Evolutionary conservation across 345 rosid species (phyloP).

Genomic region (Lepidium sativum): DNA sequence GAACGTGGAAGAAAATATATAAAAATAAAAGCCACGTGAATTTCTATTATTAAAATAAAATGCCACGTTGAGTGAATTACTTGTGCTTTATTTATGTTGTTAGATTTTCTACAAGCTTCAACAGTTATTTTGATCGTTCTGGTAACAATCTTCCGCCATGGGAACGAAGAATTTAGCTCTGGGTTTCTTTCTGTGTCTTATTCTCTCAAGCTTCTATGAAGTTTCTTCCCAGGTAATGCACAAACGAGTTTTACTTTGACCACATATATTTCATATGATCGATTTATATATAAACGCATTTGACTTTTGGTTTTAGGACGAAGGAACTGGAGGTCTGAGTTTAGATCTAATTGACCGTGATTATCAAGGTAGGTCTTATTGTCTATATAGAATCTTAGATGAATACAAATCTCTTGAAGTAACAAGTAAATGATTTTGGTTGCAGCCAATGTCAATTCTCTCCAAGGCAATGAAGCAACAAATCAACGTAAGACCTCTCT

Average conservation of each 20-base stretch:
- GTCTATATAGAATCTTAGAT: not conserved
- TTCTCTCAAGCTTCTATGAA: slow-evolving; percentile 9
- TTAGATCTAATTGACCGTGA: slow-evolving; percentile 15
- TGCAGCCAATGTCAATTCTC: slow-evolving; percentile 23
- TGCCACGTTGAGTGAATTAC: slow-evolving; percentile 12
- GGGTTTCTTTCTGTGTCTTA: slow-evolving; percentile 18
- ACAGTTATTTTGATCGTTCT: slow-evolving; percentile 3
- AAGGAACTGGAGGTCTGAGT: slow-evolving; percentile 18
- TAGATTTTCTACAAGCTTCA: not conserved
- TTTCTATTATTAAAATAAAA: slow-evolving; percentile 1
- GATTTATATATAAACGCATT: not conserved
- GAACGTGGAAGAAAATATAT: not conserved
- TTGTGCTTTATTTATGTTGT: not conserved
- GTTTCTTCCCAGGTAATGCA: slow-evolving; percentile 26
- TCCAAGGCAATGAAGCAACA: slow-evolving; percentile 18
- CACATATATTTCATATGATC: not conserved
- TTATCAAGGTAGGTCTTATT: slow-evolving; percentile 8
- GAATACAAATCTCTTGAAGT: not conserved
- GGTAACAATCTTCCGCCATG: slow-evolving; percentile 10
- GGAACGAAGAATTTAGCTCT: slow-evolving; percentile 23
- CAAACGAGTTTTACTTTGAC: not conserved
- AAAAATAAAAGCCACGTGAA: slow-evolving; percentile 22
- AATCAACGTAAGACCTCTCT: slow-evolving; percentile 10
- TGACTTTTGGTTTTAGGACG: slow-evolving; percentile 16
- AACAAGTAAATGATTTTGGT: not conserved